Evolutionary conservation across 2,329 filamentous ascomycete species (phyloP).

Genomic region (Penicillium sp.): DNA sequence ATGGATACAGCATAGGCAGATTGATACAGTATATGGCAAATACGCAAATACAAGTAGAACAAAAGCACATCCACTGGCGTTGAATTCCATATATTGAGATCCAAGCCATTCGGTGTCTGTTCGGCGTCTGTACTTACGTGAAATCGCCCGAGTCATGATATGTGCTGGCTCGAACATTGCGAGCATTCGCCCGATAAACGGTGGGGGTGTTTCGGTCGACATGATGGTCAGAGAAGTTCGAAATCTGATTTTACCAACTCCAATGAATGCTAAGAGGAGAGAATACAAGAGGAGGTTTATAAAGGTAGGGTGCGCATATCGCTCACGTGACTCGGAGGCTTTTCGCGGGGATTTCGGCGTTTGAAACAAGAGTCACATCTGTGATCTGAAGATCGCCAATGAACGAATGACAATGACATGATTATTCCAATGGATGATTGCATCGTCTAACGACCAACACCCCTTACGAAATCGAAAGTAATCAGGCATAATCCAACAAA

Average conservation of each 20-base stretch:
- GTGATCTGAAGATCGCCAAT: not conserved
- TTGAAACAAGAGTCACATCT: not conserved
- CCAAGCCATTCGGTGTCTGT: not conserved
- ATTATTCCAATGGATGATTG: not conserved
- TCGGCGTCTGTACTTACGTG: slow-evolving; percentile 25
- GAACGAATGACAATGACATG: not conserved
- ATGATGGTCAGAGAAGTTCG: not conserved
- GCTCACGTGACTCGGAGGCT: not conserved
- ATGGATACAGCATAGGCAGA: not conserved
- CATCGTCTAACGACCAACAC: too few species aligned
- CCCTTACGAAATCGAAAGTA: not conserved
- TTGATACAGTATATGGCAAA: not conserved
- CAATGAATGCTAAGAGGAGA: not conserved
- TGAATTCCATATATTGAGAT: not conserved
- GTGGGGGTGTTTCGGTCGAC: slow-evolving; percentile 15
- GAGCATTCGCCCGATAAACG: slow-evolving; percentile 20
- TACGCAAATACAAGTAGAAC: not conserved
- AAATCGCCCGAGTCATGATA: slow-evolving; percentile 28
- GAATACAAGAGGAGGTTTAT: not conserved
- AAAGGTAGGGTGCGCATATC: not conserved
- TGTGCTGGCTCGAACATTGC: slow-evolving; percentile 27
- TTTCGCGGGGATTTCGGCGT: slow-evolving; percentile 1
- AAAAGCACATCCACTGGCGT: not conserved
- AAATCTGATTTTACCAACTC: not conserved
- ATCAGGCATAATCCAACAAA: not conserved